phyloP scores from a whole-genome alignment of 106 monocot genomes.

The Dioscorea zingiberensis region DNA sequence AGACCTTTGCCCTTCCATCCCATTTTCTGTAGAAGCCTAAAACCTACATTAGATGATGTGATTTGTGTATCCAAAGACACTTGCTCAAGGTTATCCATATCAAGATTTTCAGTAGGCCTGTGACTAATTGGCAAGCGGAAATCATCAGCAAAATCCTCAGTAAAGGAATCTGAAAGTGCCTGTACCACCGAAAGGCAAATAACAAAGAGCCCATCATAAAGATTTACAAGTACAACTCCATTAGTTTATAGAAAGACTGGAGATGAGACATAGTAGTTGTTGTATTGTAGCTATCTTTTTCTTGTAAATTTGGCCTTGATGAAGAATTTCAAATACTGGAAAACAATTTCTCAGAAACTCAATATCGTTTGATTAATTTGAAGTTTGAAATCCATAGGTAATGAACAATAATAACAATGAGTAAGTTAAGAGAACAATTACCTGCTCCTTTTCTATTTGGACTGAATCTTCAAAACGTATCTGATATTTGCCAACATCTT shows the following conservation, averaged over 20 bases:
- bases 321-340: background rate
- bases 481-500: constrained; percentile 8
- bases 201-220: background rate
- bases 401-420: background rate
- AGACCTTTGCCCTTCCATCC: constrained; percentile 99
- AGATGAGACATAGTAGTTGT: background rate
- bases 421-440: constrained; percentile 5
- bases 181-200: constrained; percentile 9
- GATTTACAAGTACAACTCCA: background rate
- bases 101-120: constrained; percentile 85
- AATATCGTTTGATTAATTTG: background rate
- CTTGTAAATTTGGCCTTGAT: background rate
- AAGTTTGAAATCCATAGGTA: background rate
- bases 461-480: constrained; percentile 1
- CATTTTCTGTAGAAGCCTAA: constrained; percentile 95
- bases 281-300: background rate
- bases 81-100: constrained; percentile 76
- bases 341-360: background rate
- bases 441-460: constrained; percentile 12
- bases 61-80: constrained; percentile 89
- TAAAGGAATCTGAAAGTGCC: constrained; percentile 17
- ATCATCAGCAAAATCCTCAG: constrained; percentile 46
- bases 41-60: constrained; percentile 88
- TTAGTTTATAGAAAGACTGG: background rate
- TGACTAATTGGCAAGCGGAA: constrained; percentile 88